phyloP scores from a whole-genome alignment of 352 stramenopile genomes.

The Blastocystis sp. region DNA sequence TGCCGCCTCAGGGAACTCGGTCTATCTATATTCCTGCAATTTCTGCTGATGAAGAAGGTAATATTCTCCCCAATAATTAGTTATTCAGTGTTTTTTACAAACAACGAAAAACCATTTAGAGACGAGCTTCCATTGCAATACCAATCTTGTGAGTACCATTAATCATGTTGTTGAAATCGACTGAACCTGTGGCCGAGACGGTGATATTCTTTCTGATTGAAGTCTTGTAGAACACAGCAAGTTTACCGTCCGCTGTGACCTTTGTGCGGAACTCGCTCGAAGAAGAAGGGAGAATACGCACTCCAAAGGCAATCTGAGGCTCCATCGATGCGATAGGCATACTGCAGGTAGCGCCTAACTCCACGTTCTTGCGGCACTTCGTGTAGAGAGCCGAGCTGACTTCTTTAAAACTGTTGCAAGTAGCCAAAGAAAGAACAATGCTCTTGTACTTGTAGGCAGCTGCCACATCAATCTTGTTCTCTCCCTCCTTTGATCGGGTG shows the following conservation, averaged over 20 bases:
- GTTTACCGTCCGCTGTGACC: not conserved
- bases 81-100: not conserved
- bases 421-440: not conserved
- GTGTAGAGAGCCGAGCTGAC: not conserved
- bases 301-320: not conserved
- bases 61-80: conserved; percentile 18
- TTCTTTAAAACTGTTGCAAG: not conserved
- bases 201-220: conserved; percentile 1
- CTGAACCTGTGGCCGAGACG: not conserved
- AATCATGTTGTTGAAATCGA: conserved; percentile 17
- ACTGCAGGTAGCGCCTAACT: conserved; percentile 2
- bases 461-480: not conserved
- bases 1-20: not conserved
- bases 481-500: not conserved
- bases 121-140: conserved; percentile 23
- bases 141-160: conserved; percentile 11
- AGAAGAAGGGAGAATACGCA: not conserved
- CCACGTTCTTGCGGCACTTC: conserved; percentile 21
- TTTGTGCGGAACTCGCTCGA: conserved; percentile 3
- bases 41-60: not conserved
- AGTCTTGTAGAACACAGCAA: conserved; percentile 27
- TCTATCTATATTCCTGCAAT: not conserved
- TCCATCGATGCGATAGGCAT: not conserved
- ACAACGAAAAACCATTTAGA: conserved; percentile 23
- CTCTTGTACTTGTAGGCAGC: not conserved